phyloP scores from a whole-genome alignment of 768 basidiomycete species.

The Dentipellis fragilis region DNA sequence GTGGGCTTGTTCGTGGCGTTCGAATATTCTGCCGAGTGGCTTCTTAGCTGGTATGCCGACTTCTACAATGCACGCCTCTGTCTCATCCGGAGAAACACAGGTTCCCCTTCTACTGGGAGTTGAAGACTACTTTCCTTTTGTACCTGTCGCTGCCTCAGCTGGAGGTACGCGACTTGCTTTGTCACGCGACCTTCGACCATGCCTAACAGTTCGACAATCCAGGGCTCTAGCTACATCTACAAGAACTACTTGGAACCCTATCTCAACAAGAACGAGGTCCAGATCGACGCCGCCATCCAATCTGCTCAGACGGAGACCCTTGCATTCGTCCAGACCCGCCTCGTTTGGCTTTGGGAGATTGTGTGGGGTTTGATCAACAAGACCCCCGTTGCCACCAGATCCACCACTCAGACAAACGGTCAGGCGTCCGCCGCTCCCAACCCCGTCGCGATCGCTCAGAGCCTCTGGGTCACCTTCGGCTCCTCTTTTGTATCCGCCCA shows the following conservation, averaged over 20 bases:
- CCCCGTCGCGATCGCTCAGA: slow-evolving; percentile 1
- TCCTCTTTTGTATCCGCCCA: background rate
- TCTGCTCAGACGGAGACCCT: slow-evolving; percentile 44
- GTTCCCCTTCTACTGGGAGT: slow-evolving; percentile 72
- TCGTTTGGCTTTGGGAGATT: slow-evolving; percentile 38
- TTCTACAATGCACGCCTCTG: background rate
- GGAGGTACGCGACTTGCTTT: slow-evolving; percentile 31
- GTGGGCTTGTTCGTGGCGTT: slow-evolving; percentile 49
- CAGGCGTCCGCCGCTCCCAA: slow-evolving; percentile 13
- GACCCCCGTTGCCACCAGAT: slow-evolving; percentile 13
- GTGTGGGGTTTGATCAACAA: slow-evolving; percentile 36
- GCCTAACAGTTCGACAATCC: background rate
- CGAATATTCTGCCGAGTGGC: slow-evolving; percentile 53
- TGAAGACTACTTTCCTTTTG: slow-evolving; percentile 56
- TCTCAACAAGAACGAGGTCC: slow-evolving; percentile 44
- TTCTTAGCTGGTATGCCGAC: slow-evolving; percentile 50
- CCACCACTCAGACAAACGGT: background rate
- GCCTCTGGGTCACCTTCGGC: background rate
- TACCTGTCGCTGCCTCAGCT: slow-evolving; percentile 64
- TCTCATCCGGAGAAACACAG: slow-evolving; percentile 24
- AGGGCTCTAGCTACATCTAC: slow-evolving; percentile 67
- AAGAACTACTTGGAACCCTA: slow-evolving; percentile 51
- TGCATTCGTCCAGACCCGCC: slow-evolving; percentile 43
- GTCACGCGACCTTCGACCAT: slow-evolving; percentile 3
- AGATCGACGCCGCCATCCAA: slow-evolving; percentile 49